Evolutionary conservation across 306 rosid species (phyloP), one percentile per base, ranked within the genome.

Genomic region (Dicorynia guianensis): DNA sequence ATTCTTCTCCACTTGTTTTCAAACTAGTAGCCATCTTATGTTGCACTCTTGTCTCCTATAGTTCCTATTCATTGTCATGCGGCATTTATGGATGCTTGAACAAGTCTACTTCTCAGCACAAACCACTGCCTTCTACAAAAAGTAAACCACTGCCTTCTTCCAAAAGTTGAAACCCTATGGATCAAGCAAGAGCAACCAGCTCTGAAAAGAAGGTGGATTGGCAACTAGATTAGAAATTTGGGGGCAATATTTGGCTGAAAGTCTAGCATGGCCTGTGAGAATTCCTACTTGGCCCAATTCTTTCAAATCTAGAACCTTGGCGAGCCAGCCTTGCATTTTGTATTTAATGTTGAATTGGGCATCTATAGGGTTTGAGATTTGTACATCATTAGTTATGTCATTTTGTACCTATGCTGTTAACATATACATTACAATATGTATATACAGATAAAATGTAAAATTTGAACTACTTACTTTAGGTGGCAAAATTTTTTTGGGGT

Each of bases 161-260:
- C 79, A 89, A 78, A 77, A 89, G 76, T 14, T 96, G 83, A 73
- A 75, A 79, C 74, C 91, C 86, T 52, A 83, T 74, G 4, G 98
- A 90, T 36, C 67, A 96, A 96, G 83, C 93, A 84, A 49, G 99
- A 96, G 78, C 92, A 98, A 46, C 99, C 99, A 1, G 90, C 99
- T 66, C 85, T 98, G 69, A 96, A 92, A 83, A 86, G 99, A 68
- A 87, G 99, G 83, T 96, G 99, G 99, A 83, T 96, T 74, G 88
- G 93, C 52, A 86, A 55, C 85, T 95, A 72, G 86, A 69, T 34
- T 34, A 43, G 58, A 79, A 70, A 39, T 61, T 3, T 56, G 5
- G 76, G 72, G 67, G 67, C 71, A 33, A n/a, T 72, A 15, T 75
- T 42, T 67, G 25, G 71, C 48, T 39, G 63, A 33, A 74, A 63